phyloP scores from a whole-genome alignment of 768 basidiomycete species.

The Tylopilus subfusipes region DNA sequence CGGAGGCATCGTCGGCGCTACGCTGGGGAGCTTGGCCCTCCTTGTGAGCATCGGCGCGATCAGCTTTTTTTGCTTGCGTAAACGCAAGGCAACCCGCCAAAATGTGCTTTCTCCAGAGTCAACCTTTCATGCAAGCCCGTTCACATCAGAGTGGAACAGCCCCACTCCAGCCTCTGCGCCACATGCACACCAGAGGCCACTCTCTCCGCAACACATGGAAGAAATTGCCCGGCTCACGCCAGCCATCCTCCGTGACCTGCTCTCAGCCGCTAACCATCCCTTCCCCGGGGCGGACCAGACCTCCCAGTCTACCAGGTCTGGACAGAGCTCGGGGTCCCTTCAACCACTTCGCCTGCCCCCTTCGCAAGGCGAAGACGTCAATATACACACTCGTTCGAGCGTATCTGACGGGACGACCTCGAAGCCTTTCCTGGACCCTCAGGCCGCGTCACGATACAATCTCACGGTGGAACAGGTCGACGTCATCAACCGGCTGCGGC shows the following conservation, averaged over 20 bases:
- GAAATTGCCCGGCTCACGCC: neutral
- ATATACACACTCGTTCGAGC: neutral
- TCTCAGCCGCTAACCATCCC: neutral
- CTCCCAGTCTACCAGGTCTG: constrained; percentile 1
- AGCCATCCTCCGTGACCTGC: constrained; percentile 16
- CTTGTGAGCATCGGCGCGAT: neutral
- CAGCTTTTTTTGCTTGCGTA: constrained; percentile 8
- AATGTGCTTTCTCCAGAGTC: neutral
- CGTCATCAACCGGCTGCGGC: constrained; percentile 10
- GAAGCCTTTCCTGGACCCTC: neutral
- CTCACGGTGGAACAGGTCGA: constrained; percentile 17
- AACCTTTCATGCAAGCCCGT: constrained; percentile 4
- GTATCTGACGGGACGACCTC: neutral
- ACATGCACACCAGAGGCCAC: neutral
- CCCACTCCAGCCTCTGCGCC: neutral
- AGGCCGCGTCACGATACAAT: neutral
- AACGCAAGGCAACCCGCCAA: neutral
- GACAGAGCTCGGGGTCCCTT: neutral
- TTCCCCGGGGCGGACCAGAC: neutral
- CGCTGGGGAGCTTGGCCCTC: constrained; percentile 10
- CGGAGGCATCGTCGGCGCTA: constrained; percentile 14
- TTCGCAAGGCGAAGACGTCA: neutral
- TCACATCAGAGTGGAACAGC: neutral
- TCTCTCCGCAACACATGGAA: neutral
- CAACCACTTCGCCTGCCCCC: constrained; percentile 6